Evolutionary conservation across 2,329 filamentous ascomycete species (phyloP).

Genomic region (Colletotrichum spinosum): DNA sequence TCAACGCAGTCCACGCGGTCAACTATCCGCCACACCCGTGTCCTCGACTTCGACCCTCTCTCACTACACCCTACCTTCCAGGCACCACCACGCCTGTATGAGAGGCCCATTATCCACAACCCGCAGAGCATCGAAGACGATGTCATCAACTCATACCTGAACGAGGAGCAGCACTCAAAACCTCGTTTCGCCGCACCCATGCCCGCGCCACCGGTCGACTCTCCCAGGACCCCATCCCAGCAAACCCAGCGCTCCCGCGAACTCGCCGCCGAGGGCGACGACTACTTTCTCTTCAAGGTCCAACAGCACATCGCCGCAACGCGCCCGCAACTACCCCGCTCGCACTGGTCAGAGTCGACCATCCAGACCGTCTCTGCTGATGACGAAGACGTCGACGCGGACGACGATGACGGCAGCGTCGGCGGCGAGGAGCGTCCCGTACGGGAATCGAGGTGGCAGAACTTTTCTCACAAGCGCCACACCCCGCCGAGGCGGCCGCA

Average conservation of each 20-base stretch:
- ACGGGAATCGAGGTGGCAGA: slow-evolving; percentile 39
- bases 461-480: slow-evolving; percentile 50
- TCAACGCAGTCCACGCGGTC: slow-evolving; percentile 35
- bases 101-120: slow-evolving; percentile 37
- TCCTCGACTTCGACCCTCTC: slow-evolving; percentile 38
- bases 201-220: slow-evolving; percentile 33
- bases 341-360: slow-evolving; percentile 58
- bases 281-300: slow-evolving; percentile 40
- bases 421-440: slow-evolving; percentile 30
- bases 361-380: slow-evolving; percentile 40
- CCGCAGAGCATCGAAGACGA: slow-evolving; percentile 32
- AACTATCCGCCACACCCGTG: slow-evolving; percentile 27
- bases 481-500: slow-evolving; percentile 46
- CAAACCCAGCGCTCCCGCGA: slow-evolving; percentile 23
- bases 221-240: slow-evolving; percentile 35
- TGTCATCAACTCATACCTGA: slow-evolving; percentile 34
- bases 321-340: slow-evolving; percentile 44
- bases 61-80: slow-evolving; percentile 37
- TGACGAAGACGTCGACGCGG: slow-evolving; percentile 38
- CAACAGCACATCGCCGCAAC: slow-evolving; percentile 35
- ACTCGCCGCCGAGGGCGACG: slow-evolving; percentile 34
- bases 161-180: slow-evolving; percentile 15
- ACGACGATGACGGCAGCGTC: slow-evolving; percentile 33
- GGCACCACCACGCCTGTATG: slow-evolving; percentile 37
- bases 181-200: slow-evolving; percentile 26